These are phyloP conservation scores for Pleomassaria siparia DNA, from an alignment of 2,329 filamentous ascomycete species.

Conservation along the genomic window DNA sequence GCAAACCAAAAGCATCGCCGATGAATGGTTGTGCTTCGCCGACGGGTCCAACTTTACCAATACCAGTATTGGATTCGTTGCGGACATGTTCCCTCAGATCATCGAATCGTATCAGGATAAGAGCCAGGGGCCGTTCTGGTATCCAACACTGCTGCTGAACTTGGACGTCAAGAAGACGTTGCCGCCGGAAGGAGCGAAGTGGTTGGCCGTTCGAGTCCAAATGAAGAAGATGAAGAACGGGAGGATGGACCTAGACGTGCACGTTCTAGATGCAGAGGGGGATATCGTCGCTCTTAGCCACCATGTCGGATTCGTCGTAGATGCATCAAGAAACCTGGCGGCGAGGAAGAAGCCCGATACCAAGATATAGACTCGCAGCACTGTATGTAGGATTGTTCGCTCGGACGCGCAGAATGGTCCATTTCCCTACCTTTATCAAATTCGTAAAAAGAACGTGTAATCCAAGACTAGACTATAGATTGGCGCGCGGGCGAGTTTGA, in stretches of 20 bases:
- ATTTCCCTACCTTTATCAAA: no score
- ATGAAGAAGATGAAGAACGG: slow-evolving; percentile 71
- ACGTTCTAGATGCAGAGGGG: slow-evolving; percentile 64
- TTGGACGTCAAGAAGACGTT: slow-evolving; percentile 75
- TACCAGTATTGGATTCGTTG: slow-evolving; percentile 63
- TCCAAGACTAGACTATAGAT: no score
- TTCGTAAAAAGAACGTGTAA: no score
- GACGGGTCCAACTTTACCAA: slow-evolving; percentile 66
- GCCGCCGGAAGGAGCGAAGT: slow-evolving; percentile 68
- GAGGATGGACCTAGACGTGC: slow-evolving; percentile 72
- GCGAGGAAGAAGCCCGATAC: slow-evolving; percentile 46
- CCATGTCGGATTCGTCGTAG: slow-evolving; percentile 67
- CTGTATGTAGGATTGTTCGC: no score
- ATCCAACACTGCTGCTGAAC: slow-evolving; percentile 73
- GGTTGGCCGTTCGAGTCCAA: slow-evolving; percentile 67
- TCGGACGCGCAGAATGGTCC: no score
- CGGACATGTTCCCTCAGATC: slow-evolving; percentile 69
- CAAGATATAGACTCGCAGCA: slow-evolving; percentile 33
- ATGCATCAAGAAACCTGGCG: slow-evolving; percentile 64
- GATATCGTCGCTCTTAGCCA: slow-evolving; percentile 69
- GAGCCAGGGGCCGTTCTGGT: slow-evolving; percentile 60
- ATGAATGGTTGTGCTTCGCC: slow-evolving; percentile 68
- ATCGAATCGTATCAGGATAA: slow-evolving; percentile 53
- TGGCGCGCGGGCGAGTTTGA: slow-evolving; percentile 1
- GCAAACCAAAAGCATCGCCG: slow-evolving; percentile 47